phyloP scores from a whole-genome alignment of 192 early-diverging fungal genomes.

The Umbelopsis isabellina region DNA sequence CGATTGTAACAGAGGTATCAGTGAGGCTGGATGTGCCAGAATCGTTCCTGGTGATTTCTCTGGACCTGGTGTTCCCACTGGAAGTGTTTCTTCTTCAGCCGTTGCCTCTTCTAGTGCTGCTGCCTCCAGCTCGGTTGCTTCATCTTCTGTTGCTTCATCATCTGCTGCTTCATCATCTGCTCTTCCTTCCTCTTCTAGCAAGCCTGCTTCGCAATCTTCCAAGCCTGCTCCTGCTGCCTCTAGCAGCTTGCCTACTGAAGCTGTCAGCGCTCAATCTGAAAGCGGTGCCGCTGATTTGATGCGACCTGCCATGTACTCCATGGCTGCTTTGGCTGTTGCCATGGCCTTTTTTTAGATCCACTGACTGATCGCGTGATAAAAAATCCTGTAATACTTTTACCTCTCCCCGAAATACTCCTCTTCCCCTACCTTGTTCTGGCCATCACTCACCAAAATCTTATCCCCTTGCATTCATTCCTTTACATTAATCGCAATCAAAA shows the following conservation, averaged over 20 bases:
- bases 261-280: constrained; percentile 18
- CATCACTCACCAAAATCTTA: no score
- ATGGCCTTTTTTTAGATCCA: neutral
- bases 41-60: constrained; percentile 55
- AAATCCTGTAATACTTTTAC: constrained; percentile 4
- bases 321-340: neutral
- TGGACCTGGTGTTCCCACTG: constrained; percentile 23
- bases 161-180: neutral
- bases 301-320: neutral
- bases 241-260: neutral
- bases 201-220: neutral
- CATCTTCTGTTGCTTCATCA: neutral
- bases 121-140: neutral
- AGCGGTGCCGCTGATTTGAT: constrained; percentile 1
- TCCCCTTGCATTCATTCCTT: no score
- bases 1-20: constrained; percentile 50
- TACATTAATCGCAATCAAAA: no score
- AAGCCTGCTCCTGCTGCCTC: neutral
- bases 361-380: no score
- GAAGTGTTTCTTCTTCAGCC: neutral
- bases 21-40: constrained; percentile 45
- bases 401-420: neutral
- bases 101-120: neutral
- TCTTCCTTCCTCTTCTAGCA: neutral
- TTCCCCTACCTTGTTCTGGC: no score